Evolutionary conservation across 164 flowering plant species (phyloP).

Genomic region (Euptelea pleiosperma): DNA sequence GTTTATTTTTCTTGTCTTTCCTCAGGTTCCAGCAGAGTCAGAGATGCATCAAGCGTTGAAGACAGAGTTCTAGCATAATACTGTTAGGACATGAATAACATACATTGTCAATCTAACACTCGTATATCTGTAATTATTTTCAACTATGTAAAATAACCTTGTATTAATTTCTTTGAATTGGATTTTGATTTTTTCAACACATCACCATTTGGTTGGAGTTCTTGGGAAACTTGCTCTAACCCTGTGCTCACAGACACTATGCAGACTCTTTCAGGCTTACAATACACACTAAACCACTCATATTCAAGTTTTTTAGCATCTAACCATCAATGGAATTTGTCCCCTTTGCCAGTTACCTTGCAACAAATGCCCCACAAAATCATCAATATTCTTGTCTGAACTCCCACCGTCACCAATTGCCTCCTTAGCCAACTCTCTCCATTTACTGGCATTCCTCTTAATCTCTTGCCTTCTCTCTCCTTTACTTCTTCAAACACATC

Average conservation of each 20-base stretch:
- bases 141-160: constrained; percentile 5
- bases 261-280: too few relatives aligned
- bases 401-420: too few relatives aligned
- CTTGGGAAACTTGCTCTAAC: too few relatives aligned
- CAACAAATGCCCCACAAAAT: too few relatives aligned
- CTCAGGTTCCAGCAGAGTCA: constrained; percentile 25
- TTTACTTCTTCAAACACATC: constrained; percentile 30
- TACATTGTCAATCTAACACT: not conserved
- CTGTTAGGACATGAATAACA: not conserved
- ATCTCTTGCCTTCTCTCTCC: constrained; percentile 32
- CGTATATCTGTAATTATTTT: not conserved
- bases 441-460: constrained; percentile 25
- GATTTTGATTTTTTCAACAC: not conserved
- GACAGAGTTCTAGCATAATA: constrained; percentile 16
- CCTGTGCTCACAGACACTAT: too few relatives aligned
- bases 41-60: constrained; percentile 13
- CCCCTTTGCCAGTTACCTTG: too few relatives aligned
- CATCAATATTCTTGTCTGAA: too few relatives aligned
- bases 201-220: too few relatives aligned
- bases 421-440: too few relatives aligned
- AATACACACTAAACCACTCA: too few relatives aligned
- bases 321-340: too few relatives aligned
- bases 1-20: not conserved
- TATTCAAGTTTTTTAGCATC: too few relatives aligned
- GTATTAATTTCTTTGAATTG: not conserved